Evolutionary conservation across 305 asterid genomes (phyloP), one percentile per base, ranked within the genome.

Genomic region (Fraxinus angustifolia): DNA sequence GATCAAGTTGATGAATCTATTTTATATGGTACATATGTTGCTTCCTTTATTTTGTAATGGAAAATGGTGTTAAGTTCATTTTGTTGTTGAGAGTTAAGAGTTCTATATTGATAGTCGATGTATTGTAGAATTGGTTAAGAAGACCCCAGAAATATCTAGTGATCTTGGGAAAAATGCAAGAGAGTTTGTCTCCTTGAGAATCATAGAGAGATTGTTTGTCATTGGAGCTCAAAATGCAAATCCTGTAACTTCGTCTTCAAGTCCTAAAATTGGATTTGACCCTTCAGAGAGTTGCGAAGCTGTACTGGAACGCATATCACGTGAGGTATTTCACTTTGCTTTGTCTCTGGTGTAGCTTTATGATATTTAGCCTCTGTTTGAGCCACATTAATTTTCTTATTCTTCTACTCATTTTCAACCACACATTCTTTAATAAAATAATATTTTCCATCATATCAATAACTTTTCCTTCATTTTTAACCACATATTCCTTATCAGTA

Each of bases 221-320:
- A 81, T 80, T 28, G 85, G 81, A 78, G 84, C 71, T 76, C 68
- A 50, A 33, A 74, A 35, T 83, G 85, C 80, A 21, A 83, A 78
- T 82, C 70, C 79, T 75, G 83, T 65, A 35, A 58, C 88, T 42
- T 85, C 81, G 45, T 33, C 80, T 78, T 72, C 83, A 21, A 62
- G 83, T 80, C 12, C 81, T 76, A 89, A 82, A 45, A 84, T 85
- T 33, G 80, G 81, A 62, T 53, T 91, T 62, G 90, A 89, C 84
- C 89, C 89, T 28, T 88, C 91, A 11, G 84, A 83, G 33, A 50
- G 70, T 70, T 90, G 92, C 8, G 90, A 88, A 83, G 90, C 88
- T 85, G 89, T 87, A 58, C 91, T 91, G 50, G 81, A 34, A 17
- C 83, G 60, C 82, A 80, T 86, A 83, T 72, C 87, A 80, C 76